Evolutionary conservation across 495 filamentous ascomycete species (phyloP), one percentile per base, ranked within the genome.

Genomic region (Hyaloscypha variabilis): DNA sequence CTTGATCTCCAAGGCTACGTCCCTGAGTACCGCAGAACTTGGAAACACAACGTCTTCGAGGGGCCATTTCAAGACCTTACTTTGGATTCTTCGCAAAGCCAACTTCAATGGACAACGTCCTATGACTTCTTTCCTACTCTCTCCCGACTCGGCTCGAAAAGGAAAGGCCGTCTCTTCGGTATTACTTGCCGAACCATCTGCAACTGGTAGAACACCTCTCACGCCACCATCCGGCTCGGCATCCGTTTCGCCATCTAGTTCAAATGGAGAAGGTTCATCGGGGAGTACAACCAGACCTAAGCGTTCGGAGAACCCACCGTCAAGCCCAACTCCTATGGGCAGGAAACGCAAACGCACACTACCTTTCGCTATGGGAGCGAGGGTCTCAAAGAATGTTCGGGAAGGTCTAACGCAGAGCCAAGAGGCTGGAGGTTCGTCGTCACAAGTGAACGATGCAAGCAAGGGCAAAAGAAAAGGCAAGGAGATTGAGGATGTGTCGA

Each of bases 191-290:
- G 39, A 17, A 19, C 1, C 11, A 17, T 17, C 6, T 8, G 11
- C 11, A 0, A 21, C 24, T 21, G 17, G 34, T 8, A 51, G 23
- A 21, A n/a, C 26, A 26, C 10, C 31, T 14, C 31, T 28, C 10
- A 28, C 28, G 14, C 21, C 17, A 25, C n/a, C 49, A 26, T 63
- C 50, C n/a, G 23, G 8, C 46, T 51, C 52, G 24, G n/a, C n/a
- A n/a, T n/a, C n/a, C n/a, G n/a, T n/a, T 31, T 51, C 52, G 24
- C 42, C 50, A 30, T 24, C 62, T 26, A n/a, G 51, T 24, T 29
- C 39, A 23, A 60, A 61, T 30, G 50, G 58, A 46, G 64, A 55
- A 49, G 64, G 53, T 21, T 61, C 58, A 21, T 67, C 60, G n/a
- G 46, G 19, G 17, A 6, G 19, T 28, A 51, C 19, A 21, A 30